Base-by-base conservation (phyloP, 163 green algal genomes). In the Botryococcus braunii region DNA sequence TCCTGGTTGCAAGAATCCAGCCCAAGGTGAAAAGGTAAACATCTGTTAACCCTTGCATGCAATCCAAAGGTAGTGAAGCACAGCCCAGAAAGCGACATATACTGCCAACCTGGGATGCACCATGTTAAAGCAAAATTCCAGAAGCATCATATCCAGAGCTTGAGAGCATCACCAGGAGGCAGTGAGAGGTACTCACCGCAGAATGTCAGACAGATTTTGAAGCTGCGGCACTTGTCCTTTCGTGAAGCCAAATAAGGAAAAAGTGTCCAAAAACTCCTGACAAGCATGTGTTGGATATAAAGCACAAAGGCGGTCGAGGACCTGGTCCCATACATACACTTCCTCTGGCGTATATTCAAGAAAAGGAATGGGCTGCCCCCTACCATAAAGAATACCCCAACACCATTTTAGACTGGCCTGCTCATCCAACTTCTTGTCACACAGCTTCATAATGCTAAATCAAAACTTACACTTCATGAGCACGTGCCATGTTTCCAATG, bases 261-360 rank as follows among this genome's bases (percentile, higher is more conserved):
- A 72, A 38, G 72, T 76, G 38, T 41, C 36, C 60, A 89, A 73
- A 66, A 87, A 97, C 71, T 93, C 79, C 5, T 64, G 61, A 80
- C 91, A 97, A 2, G 91, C 91, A 55, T 92, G 75, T 17, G 52
- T 69, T 0, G 84, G 86, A 61, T 91, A 88, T 29, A 96, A 81
- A 11, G 59, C 13, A 25, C 64, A 62, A 65, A 96, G 83, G 79
- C 88, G 62, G 5, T 25, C 32, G 65, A 96, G 62, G 0, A 88
- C 87, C 3, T 76, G 65, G 2, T 61, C 61, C 91, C 91, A 97
- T 7, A 85, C 81, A 5, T 52, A 52, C 34, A 78, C 49, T 75
- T 97, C 91, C 43, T 90, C 79, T 1, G 73, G 9, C 0, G 69
- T 85, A 80, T 97, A 97, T 0, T 85, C 66, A 21, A 97, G 76